Conservation (phyloP, 1,139 yeast genomes). For the Scheffersomyces illinoinensis region DNA sequence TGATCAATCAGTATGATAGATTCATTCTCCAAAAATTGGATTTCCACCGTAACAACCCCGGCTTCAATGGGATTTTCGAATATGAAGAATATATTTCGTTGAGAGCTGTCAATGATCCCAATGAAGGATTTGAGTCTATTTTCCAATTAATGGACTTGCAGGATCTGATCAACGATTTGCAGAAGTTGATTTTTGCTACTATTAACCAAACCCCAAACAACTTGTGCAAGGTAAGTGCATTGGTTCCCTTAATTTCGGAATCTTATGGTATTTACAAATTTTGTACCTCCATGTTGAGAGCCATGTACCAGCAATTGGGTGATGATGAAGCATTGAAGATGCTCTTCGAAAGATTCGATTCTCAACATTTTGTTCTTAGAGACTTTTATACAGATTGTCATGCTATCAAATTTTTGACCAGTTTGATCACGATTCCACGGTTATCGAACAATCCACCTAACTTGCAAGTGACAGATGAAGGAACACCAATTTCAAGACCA, state of each 20-base stretch:
- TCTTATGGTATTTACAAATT: conserved; percentile 92
- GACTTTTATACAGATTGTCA: conserved; percentile 93
- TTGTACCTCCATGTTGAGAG: conserved; percentile 86
- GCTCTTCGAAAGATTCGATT: conserved; percentile 66
- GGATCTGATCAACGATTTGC: conserved; percentile 80
- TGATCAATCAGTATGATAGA: conserved; percentile 76
- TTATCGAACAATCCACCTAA: conserved; percentile 71
- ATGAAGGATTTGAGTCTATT: conserved; percentile 91
- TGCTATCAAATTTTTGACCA: conserved; percentile 77
- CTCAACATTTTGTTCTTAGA: conserved; percentile 78
- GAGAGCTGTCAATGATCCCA: conserved; percentile 87
- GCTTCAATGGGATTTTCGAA: conserved; percentile 93
- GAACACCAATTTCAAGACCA: conserved; percentile 38
- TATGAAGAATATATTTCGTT: conserved; percentile 92
- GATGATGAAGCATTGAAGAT: conserved; percentile 79
- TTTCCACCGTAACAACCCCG: conserved; percentile 84
- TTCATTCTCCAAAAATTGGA: conserved; percentile 72
- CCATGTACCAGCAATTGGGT: conserved; percentile 76
- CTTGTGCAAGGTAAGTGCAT: conserved; percentile 82
- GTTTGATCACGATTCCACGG: conserved; percentile 84
- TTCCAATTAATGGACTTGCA: conserved; percentile 84
- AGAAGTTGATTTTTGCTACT: conserved; percentile 74
- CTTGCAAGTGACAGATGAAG: conserved; percentile 49
- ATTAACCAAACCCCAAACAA: conserved; percentile 64
- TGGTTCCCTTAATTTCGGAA: conserved; percentile 92